A percentile compares a stretch with the other conserved stretches of the same genome.
phyloP scores from a whole-genome alignment of 768 basidiomycete genomes.

The Xerocomellus intermedius region DNA sequence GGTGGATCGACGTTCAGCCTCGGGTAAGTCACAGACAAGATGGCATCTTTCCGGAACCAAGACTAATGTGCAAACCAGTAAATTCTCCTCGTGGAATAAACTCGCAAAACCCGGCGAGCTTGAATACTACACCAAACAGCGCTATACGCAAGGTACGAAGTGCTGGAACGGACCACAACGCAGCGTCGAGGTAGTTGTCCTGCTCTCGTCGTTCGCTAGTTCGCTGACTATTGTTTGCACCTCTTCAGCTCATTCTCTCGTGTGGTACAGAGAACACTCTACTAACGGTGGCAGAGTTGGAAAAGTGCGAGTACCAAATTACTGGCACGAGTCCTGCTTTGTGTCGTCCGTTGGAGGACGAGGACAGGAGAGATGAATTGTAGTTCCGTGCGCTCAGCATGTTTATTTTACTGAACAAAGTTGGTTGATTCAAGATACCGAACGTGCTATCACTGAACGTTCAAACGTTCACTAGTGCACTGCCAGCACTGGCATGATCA shows the following conservation, averaged over 20 bases:
- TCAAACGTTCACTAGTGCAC: no score
- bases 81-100: constrained; percentile 77
- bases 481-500: background rate
- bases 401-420: constrained; percentile 1
- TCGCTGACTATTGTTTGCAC: constrained; percentile 1
- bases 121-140: constrained; percentile 78
- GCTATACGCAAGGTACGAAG: constrained; percentile 79
- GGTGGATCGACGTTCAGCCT: constrained; percentile 75
- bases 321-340: constrained; percentile 84
- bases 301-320: constrained; percentile 95
- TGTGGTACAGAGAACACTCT: constrained; percentile 88
- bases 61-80: constrained; percentile 39
- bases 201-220: background rate
- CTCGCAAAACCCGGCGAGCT: constrained; percentile 56
- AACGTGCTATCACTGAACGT: background rate
- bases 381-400: constrained; percentile 11
- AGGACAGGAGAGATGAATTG: constrained; percentile 30
- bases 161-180: constrained; percentile 98
- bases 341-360: constrained; percentile 50
- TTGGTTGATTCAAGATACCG: background rate
- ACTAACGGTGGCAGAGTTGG: constrained; percentile 77
- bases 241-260: constrained; percentile 63
- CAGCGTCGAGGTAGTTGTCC: constrained; percentile 63
- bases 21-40: constrained; percentile 58
- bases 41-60: background rate